A percentile compares a stretch with the other conserved stretches of the same genome.
phyloP scores from a whole-genome alignment of 2,329 filamentous ascomycete genomes.

The Epichloe festucae region DNA sequence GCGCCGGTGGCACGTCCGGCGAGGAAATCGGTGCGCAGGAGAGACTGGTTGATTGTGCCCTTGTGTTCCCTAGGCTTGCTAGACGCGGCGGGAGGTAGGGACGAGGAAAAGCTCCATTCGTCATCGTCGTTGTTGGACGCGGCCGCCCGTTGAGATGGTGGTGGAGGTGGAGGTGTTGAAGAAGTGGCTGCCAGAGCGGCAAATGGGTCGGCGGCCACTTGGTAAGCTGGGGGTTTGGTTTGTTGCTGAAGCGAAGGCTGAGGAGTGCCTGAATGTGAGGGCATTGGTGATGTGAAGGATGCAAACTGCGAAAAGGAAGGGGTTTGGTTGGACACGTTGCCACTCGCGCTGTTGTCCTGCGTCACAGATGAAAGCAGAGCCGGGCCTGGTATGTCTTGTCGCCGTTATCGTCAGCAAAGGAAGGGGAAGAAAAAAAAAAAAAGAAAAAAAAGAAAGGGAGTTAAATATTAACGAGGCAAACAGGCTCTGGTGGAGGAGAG shows the following conservation, averaged over 20 bases:
- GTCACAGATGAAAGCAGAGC: conserved; percentile 52
- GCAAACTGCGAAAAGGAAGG: conserved; percentile 42
- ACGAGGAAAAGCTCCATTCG: conserved; percentile 88
- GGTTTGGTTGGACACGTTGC: conserved; percentile 26
- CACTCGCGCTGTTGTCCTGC: conserved; percentile 44
- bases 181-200: conserved; percentile 28
- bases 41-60: conserved; percentile 54
- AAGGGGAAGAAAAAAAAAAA: not conserved
- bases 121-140: conserved; percentile 62
- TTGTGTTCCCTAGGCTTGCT: conserved; percentile 47
- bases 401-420: conserved; percentile 9
- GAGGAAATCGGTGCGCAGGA: conserved; percentile 59
- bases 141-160: conserved; percentile 13
- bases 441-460: fast-evolving
- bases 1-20: conserved; percentile 46
- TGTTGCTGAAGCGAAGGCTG: conserved; percentile 36
- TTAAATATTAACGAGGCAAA: not conserved
- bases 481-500: too few relatives aligned
- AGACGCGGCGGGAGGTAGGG: conserved; percentile 50
- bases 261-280: conserved; percentile 40
- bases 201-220: conserved; percentile 36
- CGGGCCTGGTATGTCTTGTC: conserved; percentile 51
- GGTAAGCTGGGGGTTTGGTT: conserved; percentile 29
- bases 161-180: conserved; percentile 13
- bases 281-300: conserved; percentile 38